Base-by-base conservation (phyloP, 2,329 filamentous ascomycete species). In the Alternaria gaisen region DNA sequence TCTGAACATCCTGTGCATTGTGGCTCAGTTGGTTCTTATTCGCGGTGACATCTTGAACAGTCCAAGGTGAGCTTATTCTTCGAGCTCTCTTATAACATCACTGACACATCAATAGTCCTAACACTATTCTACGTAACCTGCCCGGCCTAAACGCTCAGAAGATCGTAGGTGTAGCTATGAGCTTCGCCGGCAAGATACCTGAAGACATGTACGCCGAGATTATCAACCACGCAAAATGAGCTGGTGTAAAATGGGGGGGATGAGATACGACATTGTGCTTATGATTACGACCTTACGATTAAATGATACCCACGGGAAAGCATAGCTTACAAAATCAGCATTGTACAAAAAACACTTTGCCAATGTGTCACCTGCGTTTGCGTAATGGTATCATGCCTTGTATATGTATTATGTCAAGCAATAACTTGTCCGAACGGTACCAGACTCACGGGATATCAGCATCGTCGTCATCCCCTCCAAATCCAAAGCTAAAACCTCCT, bases 1-100 rank as follows among this genome's bases (percentile, higher is more conserved):
- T 78, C 80, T 99, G 63, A 99, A 99, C 74, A 92, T 99, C 57
- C 81, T 99, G 22, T 98, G 95, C 77, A 97, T 99, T 66, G 95
- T 98, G 16, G 94, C 94, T 14, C 95, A 99, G 80, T 83, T 99
- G 53, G 90, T 97, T 50, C 87, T 97, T 72, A 92, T 97, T 81
- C 86, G 94, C 60, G 90, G 94, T 58, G 89, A 92, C 63, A 89
- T 99, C 54, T 81, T 99, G 69, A 88, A 88, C 58, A 97, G 91
- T 58, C 86, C 91, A 7, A 97, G 91, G 94, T 97, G 82, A 67
- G 84, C 58, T 9, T 38, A 10, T 12, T 26, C 14, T 24, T 3
- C 10, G 14, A 6, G 24, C 10, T 14, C n/a, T 4, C 18, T 3
- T 16, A 9, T 10, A 47, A 10, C 26, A 30, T 26, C n/a, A 80